phyloP scores from a whole-genome alignment of 345 rosid species.

The Eucalyptus guilfoylei region DNA sequence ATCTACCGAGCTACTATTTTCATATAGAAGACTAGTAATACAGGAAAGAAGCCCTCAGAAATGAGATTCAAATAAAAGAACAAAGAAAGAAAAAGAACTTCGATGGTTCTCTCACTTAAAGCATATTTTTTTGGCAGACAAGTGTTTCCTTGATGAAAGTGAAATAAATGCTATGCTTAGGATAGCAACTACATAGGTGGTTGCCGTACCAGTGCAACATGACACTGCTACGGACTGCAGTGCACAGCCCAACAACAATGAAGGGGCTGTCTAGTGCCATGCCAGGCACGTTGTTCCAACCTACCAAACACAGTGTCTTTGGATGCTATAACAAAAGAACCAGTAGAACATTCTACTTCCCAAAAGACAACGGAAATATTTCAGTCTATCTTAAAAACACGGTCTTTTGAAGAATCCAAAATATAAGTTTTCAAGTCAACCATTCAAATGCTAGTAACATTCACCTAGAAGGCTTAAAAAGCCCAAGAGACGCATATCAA shows the following conservation, averaged over 20 bases:
- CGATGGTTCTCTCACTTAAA: neutral
- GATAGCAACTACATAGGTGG: neutral
- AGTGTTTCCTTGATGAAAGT: neutral
- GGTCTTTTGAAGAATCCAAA: neutral
- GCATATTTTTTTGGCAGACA: neutral
- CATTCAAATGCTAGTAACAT: neutral
- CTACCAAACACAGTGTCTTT: neutral
- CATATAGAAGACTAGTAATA: neutral
- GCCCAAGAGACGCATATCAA: neutral
- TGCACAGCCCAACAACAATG: neutral
- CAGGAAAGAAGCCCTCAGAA: neutral
- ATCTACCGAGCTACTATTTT: neutral
- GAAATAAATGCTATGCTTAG: neutral
- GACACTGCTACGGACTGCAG: neutral
- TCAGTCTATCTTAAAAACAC: neutral
- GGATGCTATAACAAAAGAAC: neutral
- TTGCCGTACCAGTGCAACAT: neutral
- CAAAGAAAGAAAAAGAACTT: neutral
- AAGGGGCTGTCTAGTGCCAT: neutral
- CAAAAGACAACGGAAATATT: neutral
- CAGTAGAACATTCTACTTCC: neutral
- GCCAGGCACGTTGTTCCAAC: neutral
- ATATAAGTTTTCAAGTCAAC: neutral
- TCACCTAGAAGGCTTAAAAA: neutral
- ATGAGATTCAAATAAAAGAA: neutral